These are phyloP conservation scores for Cucurbitaria berberidis DNA, from an alignment of 2,329 filamentous ascomycete genomes.

Conservation along the genomic window DNA sequence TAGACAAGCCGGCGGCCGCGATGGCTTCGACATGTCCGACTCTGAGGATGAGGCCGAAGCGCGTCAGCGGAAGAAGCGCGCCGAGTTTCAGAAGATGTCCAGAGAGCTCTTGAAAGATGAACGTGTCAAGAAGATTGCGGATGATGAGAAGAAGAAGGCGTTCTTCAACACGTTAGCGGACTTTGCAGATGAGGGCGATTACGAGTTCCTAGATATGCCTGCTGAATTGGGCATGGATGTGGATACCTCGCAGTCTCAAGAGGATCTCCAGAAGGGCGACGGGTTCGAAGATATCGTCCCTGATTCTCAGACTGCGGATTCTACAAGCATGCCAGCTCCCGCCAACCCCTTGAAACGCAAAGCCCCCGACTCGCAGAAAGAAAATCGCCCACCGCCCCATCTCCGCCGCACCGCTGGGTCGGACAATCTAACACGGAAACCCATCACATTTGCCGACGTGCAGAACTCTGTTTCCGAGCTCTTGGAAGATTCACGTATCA, in stretches of 20 bases:
- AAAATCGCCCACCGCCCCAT: constrained; percentile 61
- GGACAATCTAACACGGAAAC: constrained; percentile 64
- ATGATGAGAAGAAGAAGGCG: constrained; percentile 85
- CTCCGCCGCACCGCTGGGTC: constrained; percentile 65
- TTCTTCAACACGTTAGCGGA: constrained; percentile 93
- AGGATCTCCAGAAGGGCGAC: constrained; percentile 17
- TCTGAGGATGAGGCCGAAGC: constrained; percentile 86
- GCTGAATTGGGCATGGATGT: constrained; percentile 34
- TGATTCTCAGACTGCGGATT: constrained; percentile 46
- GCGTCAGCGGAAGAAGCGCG: constrained; percentile 78
- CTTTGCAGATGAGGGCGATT: constrained; percentile 71
- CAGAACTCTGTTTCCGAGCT: constrained; percentile 83
- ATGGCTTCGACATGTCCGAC: constrained; percentile 78
- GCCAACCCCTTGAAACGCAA: constrained; percentile 49
- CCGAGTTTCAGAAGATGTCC: constrained; percentile 89
- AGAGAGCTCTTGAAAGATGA: constrained; percentile 88
- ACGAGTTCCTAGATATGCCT: constrained; percentile 72
- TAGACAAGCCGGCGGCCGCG: constrained; percentile 70
- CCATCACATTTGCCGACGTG: constrained; percentile 78
- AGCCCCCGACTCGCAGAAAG: constrained; percentile 51
- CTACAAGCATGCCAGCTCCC: constrained; percentile 8
- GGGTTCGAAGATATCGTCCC: constrained; percentile 37
- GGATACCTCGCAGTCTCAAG: constrained; percentile 39
- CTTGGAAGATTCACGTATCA: constrained; percentile 67
- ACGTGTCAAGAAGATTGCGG: constrained; percentile 86